Conservation (phyloP, 1,284 basidiomycete species). For the Kwoniella shivajii region DNA sequence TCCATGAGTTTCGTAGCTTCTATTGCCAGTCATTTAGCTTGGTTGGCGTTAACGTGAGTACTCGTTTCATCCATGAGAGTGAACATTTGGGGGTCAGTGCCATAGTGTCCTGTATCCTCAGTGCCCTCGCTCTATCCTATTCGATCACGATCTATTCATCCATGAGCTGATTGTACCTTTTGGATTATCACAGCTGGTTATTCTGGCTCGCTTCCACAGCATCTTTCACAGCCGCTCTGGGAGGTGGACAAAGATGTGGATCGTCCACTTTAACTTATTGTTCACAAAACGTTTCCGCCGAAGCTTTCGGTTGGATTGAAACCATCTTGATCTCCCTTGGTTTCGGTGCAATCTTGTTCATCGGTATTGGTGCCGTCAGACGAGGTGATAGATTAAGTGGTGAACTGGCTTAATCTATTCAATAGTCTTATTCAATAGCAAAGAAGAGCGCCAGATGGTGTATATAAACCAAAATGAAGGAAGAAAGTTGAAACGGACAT, state of each 20-base stretch:
- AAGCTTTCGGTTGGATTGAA: constrained; percentile 55
- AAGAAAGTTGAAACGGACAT: background rate
- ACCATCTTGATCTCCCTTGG: constrained; percentile 50
- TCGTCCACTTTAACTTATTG: constrained; percentile 38
- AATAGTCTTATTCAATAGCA: background rate
- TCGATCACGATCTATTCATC: background rate
- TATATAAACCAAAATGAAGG: background rate
- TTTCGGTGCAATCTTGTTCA: constrained; percentile 34
- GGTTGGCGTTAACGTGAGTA: constrained; percentile 49
- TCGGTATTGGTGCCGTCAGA: constrained; percentile 38
- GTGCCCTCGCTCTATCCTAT: background rate
- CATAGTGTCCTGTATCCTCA: background rate
- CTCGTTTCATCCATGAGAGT: background rate
- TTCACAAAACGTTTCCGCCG: constrained; percentile 46
- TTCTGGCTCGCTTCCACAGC: constrained; percentile 54
- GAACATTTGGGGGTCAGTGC: background rate
- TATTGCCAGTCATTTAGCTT: constrained; percentile 50
- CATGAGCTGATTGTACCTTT: no score
- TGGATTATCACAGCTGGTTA: constrained; percentile 43
- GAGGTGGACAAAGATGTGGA: constrained; percentile 45
- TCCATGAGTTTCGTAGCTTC: constrained; percentile 37
- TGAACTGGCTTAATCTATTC: constrained; percentile 14
- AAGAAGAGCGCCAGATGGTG: background rate
- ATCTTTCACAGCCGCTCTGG: constrained; percentile 46
- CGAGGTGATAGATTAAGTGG: constrained; percentile 47